A percentile compares a stretch with the other conserved stretches of the same genome.
These are phyloP conservation scores for Raddia distichophylla DNA, from an alignment of 176 grass and related monocot species.

Conservation along the genomic window DNA sequence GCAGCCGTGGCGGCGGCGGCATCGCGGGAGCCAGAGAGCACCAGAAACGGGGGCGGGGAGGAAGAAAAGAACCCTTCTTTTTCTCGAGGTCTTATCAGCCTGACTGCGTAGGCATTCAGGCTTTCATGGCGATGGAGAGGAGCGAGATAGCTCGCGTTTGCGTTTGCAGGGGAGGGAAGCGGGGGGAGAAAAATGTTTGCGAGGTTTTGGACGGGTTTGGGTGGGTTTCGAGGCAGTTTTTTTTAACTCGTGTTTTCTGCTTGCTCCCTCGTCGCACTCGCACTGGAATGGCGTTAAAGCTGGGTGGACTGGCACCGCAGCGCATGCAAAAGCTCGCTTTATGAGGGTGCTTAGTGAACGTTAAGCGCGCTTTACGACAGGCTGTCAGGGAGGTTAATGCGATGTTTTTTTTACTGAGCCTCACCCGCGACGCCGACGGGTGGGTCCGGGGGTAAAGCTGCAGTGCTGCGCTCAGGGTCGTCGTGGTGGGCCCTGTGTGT, in stretches of 20 bases:
- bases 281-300: constrained; percentile 1
- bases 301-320: no score
- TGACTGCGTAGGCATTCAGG: constrained; percentile 36
- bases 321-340: constrained; percentile 10
- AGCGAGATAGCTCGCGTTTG: background rate
- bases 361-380: constrained; percentile 57
- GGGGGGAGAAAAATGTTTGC: constrained; percentile 31
- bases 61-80: constrained; percentile 17
- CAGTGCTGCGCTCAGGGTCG: background rate
- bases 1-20: constrained; percentile 40
- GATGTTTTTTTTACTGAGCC: background rate
- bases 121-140: constrained; percentile 34
- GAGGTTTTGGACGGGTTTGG: constrained; percentile 71
- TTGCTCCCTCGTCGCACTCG: background rate
- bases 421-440: background rate
- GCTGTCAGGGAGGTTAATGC: constrained; percentile 35
- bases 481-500: constrained; percentile 5
- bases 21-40: constrained; percentile 5
- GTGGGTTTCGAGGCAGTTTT: constrained; percentile 64
- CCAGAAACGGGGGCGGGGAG: background rate
- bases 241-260: background rate
- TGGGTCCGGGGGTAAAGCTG: constrained; percentile 10
- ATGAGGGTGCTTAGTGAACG: constrained; percentile 43
- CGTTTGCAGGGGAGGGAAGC: background rate
- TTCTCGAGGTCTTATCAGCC: constrained; percentile 28